Evolutionary conservation across 2,329 filamentous ascomycete species (phyloP), one percentile per base, ranked within the genome.

Genomic region (Diaporthe amygdali): DNA sequence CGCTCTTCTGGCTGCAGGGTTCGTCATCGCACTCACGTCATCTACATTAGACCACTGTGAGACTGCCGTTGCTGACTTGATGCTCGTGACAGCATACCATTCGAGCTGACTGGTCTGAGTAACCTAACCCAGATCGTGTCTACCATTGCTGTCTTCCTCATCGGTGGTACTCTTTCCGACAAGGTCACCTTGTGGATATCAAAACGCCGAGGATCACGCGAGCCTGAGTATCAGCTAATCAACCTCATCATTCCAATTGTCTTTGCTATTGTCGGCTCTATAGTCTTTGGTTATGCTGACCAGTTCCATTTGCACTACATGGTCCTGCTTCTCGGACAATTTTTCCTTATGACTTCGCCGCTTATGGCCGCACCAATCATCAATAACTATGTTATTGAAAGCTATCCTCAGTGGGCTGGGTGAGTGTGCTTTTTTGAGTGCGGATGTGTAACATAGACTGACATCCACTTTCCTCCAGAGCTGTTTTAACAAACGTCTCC

Each of bases 401-500:
- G 47, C 2, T 69, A 63, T 7, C 55, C 55, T 1, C n/a, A 39
- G 27, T 32, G n/a, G 20, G 39, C 37, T 5, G 34, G 70, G 68
- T 71, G 71, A 9, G 70, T 69, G 15, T 34, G 1, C 25, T 30
- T 10, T 10, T 51, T 14, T 6, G 3, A 27, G 10, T 30, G 8
- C 20, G 5, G 12, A 22, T 10, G 34, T n/a, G 6, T 34, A 3
- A 55, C 22, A n/a, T n/a, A n/a, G n/a, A 15, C 51, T 56, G 39
- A 68, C 41, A 17, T 22, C 20, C 41, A 32, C 12, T 4, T 25
- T 2, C 8, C 9, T 41, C n/a, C 51, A 66, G 51, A 2, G 76
- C 79, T 8, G 77, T 79, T 5, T 75, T 81, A 14, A 78, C 77
- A 9, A 80, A 80, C 49, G 77, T 80, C 6, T 76, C 76, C 10